Evolutionary conservation across 148 eudicot species (phyloP).

Genomic region (Vaccinium vitisidaea): DNA sequence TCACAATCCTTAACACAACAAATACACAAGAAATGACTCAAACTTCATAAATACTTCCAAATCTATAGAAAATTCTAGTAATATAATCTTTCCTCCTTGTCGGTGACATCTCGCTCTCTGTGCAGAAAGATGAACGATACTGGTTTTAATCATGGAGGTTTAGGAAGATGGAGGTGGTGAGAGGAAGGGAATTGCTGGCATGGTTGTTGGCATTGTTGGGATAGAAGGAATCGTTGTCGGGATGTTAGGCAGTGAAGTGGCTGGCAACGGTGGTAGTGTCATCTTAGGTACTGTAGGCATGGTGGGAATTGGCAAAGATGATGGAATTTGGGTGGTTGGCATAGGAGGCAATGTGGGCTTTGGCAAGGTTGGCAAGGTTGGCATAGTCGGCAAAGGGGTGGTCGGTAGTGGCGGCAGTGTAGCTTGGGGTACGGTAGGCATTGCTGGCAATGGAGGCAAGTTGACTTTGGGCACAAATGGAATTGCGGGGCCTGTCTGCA

Average conservation of each 20-base stretch:
- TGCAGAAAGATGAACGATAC: no score
- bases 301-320: constrained; percentile 15
- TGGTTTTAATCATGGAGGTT: neutral
- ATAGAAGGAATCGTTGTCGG: neutral
- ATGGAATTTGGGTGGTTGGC: constrained; percentile 3
- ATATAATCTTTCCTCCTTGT: no score
- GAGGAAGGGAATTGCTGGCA: neutral
- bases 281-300: neutral
- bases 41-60: no score
- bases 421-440: constrained; percentile 17
- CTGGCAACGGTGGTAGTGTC: neutral
- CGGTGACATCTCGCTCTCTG: no score
- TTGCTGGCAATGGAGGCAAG: constrained; percentile 15
- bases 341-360: constrained; percentile 13
- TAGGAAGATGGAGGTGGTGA: neutral
- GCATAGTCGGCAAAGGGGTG: neutral
- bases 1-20: no score
- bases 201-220: neutral
- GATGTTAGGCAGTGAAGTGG: neutral
- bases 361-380: constrained; percentile 1
- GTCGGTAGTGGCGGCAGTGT: constrained; percentile 13
- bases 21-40: no score
- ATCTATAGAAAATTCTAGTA: no score
- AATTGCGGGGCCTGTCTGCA: constrained; percentile 11
- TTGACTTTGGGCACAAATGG: constrained; percentile 13